Conservation (phyloP, 176 grass and related monocot genomes). For the Hsuehochloa calcarea region DNA sequence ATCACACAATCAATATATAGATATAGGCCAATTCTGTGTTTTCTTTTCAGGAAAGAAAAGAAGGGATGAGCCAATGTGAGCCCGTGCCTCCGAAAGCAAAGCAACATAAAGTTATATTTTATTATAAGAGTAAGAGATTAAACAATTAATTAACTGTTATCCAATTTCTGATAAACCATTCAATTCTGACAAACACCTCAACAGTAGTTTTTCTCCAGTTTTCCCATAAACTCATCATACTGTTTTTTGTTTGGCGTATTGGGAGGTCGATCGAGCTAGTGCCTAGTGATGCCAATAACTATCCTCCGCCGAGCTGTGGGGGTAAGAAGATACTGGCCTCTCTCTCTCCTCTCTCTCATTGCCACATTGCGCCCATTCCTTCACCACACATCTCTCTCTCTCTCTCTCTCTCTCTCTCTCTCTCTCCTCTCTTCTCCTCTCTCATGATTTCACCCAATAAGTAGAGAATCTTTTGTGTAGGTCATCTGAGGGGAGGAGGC, state of each 20-base stretch:
- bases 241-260: slow-evolving; percentile 20
- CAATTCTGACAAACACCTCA: neutral
- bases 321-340: slow-evolving; percentile 36
- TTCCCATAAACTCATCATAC: slow-evolving; percentile 27
- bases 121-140: neutral
- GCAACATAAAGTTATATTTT: neutral
- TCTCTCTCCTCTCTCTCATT: neutral
- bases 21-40: neutral
- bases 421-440: slow-evolving; percentile 16
- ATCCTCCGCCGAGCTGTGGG: slow-evolving; percentile 35
- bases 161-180: neutral
- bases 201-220: neutral
- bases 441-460: slow-evolving; percentile 24
- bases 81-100: neutral
- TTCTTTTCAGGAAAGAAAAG: neutral
- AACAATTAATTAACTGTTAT: neutral
- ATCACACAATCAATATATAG: neutral
- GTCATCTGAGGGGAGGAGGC: slow-evolving; percentile 6
- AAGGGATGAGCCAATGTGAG: neutral
- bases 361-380: slow-evolving; percentile 14
- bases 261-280: slow-evolving; percentile 12
- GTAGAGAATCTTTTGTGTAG: slow-evolving; percentile 43
- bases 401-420: slow-evolving; percentile 16
- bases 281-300: slow-evolving; percentile 28
- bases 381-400: slow-evolving; percentile 5